Evolutionary conservation across 1,139 yeast genomes (phyloP).

Genomic region (Komagataea norvegica): DNA sequence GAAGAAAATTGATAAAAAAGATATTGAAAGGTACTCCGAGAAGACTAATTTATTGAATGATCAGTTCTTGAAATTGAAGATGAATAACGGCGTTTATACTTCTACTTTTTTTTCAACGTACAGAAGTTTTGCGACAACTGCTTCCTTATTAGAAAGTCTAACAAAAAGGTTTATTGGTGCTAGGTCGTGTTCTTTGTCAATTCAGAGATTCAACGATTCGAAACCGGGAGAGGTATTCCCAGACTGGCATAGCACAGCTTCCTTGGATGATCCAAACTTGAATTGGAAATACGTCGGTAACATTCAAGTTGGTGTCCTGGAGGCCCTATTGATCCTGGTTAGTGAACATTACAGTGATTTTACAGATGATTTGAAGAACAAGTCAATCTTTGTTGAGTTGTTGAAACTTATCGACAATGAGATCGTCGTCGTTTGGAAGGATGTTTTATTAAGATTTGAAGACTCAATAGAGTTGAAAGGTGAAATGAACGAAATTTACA

Average conservation of each 20-base stretch:
- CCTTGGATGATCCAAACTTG: slow-evolving; percentile 28
- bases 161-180: slow-evolving; percentile 55
- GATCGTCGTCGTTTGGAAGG: slow-evolving; percentile 64
- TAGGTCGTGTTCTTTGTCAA: slow-evolving; percentile 50
- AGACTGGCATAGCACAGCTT: slow-evolving; percentile 42
- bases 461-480: slow-evolving; percentile 27
- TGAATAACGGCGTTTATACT: slow-evolving; percentile 58
- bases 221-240: slow-evolving; percentile 27
- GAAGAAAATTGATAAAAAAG: slow-evolving; percentile 39
- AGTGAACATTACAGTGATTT: slow-evolving; percentile 74
- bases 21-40: slow-evolving; percentile 35
- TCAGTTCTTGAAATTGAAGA: slow-evolving; percentile 39
- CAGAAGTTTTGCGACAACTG: slow-evolving; percentile 56
- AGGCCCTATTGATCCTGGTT: slow-evolving; percentile 68
- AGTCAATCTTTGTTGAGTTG: slow-evolving; percentile 59
- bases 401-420: slow-evolving; percentile 68
- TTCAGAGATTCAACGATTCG: slow-evolving; percentile 29
- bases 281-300: slow-evolving; percentile 59
- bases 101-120: slow-evolving; percentile 63
- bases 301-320: slow-evolving; percentile 79
- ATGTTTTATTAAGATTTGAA: slow-evolving; percentile 30
- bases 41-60: slow-evolving; percentile 32
- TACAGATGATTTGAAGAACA: slow-evolving; percentile 60
- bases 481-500: slow-evolving; percentile 36
- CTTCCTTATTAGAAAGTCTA: slow-evolving; percentile 44